Percentiles rank a stretch among this genome's conserved stretches.
These are phyloP conservation scores for Syncephalastrum contaminatum DNA, from an alignment of 371 early-diverging fungal genomes.

Conservation along the genomic window DNA sequence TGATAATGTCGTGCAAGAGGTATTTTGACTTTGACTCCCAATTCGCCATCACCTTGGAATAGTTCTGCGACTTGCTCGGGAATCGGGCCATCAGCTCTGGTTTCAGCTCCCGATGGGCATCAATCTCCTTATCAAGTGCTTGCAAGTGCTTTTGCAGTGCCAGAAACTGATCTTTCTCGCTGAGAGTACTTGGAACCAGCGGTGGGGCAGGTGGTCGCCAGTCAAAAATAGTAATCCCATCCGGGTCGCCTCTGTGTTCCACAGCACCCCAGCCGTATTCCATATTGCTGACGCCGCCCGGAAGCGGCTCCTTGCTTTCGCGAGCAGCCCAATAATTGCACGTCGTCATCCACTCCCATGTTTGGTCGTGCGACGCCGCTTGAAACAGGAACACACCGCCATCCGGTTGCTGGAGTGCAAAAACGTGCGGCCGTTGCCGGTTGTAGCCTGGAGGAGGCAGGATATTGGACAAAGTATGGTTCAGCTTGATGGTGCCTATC, in stretches of 20 bases:
- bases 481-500: conserved; percentile 62
- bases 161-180: conserved; percentile 28
- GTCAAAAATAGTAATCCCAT: conserved; percentile 21
- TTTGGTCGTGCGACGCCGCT: conserved; percentile 58
- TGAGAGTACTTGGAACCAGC: conserved; percentile 26
- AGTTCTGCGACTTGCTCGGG: conserved; percentile 48
- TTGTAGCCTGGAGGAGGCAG: conserved; percentile 86
- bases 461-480: conserved; percentile 76
- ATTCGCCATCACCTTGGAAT: conserved; percentile 72
- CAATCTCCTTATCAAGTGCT: conserved; percentile 32
- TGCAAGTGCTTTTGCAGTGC: conserved; percentile 27
- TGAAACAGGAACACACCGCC: conserved; percentile 87
- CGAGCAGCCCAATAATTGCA: conserved; percentile 94
- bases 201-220: conserved; percentile 43
- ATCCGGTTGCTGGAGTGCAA: conserved; percentile 77
- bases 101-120: conserved; percentile 41
- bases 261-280: conserved; percentile 88
- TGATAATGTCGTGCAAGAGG: conserved; percentile 82
- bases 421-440: conserved; percentile 71
- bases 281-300: conserved; percentile 79
- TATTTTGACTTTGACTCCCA: conserved; percentile 86
- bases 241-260: conserved; percentile 17
- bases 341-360: conserved; percentile 79
- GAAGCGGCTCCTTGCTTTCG: conserved; percentile 81
- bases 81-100: conserved; percentile 44